A percentile compares a stretch with the other conserved stretches of the same genome.
Conservation (phyloP, 2,329 filamentous ascomycete genomes). For the Colletotrichum gigasporum region DNA sequence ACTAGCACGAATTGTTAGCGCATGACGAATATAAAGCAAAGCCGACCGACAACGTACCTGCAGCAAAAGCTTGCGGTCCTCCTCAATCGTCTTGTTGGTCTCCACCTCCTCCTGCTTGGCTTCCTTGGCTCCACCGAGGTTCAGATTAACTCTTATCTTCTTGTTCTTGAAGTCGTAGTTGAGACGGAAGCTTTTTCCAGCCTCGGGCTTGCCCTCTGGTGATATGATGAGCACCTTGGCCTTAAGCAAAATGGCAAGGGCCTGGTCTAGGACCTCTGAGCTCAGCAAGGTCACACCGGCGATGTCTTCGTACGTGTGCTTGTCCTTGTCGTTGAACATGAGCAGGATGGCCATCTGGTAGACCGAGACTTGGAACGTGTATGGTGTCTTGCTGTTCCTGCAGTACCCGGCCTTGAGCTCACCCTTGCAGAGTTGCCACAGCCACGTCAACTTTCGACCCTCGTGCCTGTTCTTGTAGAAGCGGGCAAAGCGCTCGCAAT, state of each 20-base stretch:
- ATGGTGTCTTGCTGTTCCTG: slow-evolving; percentile 88
- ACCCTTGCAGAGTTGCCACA: slow-evolving; percentile 98
- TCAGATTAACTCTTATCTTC: slow-evolving; percentile 97
- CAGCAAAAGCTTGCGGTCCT: slow-evolving; percentile 94
- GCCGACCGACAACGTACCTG: slow-evolving; percentile 74
- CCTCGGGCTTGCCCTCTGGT: slow-evolving; percentile 78
- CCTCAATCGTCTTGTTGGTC: slow-evolving; percentile 99
- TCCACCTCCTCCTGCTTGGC: slow-evolving; percentile 96
- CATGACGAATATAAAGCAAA: neutral
- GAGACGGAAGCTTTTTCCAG: slow-evolving; percentile 82
- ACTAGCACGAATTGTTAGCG: slow-evolving; percentile 65
- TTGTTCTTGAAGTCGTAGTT: slow-evolving; percentile 99
- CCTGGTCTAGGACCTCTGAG: slow-evolving; percentile 86
- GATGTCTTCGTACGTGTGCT: slow-evolving; percentile 88
- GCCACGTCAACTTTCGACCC: slow-evolving; percentile 94
- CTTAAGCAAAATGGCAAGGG: slow-evolving; percentile 87
- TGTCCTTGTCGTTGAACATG: slow-evolving; percentile 92
- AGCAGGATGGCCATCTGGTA: slow-evolving; percentile 98
- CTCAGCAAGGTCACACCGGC: slow-evolving; percentile 81
- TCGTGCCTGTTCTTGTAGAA: slow-evolving; percentile 98
- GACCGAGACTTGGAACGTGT: slow-evolving; percentile 96
- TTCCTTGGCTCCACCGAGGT: slow-evolving; percentile 93
- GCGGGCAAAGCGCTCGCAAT: slow-evolving; percentile 86
- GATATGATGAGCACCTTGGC: slow-evolving; percentile 85
- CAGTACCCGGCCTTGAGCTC: slow-evolving; percentile 95